Percentiles rank a stretch among this genome's conserved stretches.
These are phyloP conservation scores for Urtica urens DNA, from an alignment of 306 rosid species.

Conservation along the genomic window DNA sequence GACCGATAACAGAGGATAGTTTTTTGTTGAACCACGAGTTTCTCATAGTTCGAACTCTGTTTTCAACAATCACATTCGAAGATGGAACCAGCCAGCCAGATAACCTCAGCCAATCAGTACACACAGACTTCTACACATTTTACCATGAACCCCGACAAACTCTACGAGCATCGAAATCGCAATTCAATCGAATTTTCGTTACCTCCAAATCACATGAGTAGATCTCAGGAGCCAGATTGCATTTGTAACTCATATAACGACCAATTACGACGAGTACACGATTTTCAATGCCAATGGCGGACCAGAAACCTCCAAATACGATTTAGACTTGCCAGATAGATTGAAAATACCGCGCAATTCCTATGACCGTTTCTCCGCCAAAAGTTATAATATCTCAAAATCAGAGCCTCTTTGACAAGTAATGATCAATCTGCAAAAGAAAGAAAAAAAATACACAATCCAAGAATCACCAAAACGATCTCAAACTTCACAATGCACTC, in stretches of 20 bases:
- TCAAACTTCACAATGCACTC: slow-evolving; percentile 15
- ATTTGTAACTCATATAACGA: slow-evolving; percentile 15
- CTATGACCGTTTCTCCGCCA: slow-evolving; percentile 3
- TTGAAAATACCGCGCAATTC: neutral
- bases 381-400: slow-evolving; percentile 13
- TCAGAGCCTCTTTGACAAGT: slow-evolving; percentile 19
- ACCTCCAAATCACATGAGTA: slow-evolving; percentile 17
- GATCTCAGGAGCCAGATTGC: slow-evolving; percentile 14
- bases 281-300: slow-evolving; percentile 11
- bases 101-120: slow-evolving; percentile 36
- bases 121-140: slow-evolving; percentile 22
- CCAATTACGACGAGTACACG: slow-evolving; percentile 11
- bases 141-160: slow-evolving; percentile 25
- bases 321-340: neutral
- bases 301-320: slow-evolving; percentile 12
- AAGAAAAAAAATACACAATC: slow-evolving; percentile 8
- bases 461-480: slow-evolving; percentile 4
- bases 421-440: slow-evolving; percentile 38
- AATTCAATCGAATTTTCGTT: slow-evolving; percentile 19
- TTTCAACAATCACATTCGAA: slow-evolving; percentile 15
- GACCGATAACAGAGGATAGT: slow-evolving; percentile 46
- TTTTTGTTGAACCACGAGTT: slow-evolving; percentile 74
- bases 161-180: slow-evolving; percentile 40
- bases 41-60: slow-evolving; percentile 55
- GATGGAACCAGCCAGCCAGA: slow-evolving; percentile 9